A percentile compares a stretch with the other conserved stretches of the same genome.
These are phyloP conservation scores for Leishmania amazonensis DNA, from an alignment of 208 protist genomes.

Conservation along the genomic window DNA sequence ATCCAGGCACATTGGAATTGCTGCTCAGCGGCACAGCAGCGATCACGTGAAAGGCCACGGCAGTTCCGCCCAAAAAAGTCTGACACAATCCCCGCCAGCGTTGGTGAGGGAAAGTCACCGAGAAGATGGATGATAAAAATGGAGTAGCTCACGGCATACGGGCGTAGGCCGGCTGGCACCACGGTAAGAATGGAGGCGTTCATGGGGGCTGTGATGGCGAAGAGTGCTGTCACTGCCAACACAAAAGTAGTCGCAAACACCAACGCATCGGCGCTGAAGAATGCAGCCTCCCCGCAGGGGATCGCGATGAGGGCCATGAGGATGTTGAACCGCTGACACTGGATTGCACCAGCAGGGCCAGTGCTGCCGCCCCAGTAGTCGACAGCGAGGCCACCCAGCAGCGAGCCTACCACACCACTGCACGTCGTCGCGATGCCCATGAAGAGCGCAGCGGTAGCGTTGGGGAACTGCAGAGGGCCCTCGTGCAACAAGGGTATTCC, in stretches of 20 bases:
- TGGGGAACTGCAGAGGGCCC: slow-evolving; percentile 55
- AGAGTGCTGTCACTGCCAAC: slow-evolving; percentile 60
- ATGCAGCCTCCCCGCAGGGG: slow-evolving; percentile 45
- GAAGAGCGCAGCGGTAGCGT: slow-evolving; percentile 39
- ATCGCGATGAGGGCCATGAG: slow-evolving; percentile 54
- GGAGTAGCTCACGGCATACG: slow-evolving; percentile 85
- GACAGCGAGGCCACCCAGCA: slow-evolving; percentile 60
- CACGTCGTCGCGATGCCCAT: slow-evolving; percentile 68
- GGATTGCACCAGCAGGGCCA: slow-evolving; percentile 40
- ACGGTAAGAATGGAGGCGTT: slow-evolving; percentile 75
- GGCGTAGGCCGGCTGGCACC: slow-evolving; percentile 62
- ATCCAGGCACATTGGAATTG: slow-evolving; percentile 57
- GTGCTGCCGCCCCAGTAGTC: slow-evolving; percentile 72
- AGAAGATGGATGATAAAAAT: slow-evolving; percentile 89
- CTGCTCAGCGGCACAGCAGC: not conserved
- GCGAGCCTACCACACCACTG: slow-evolving; percentile 69
- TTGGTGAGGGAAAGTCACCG: slow-evolving; percentile 90
- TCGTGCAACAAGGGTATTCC: slow-evolving; percentile 76
- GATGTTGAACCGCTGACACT: slow-evolving; percentile 61
- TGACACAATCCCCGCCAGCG: slow-evolving; percentile 67
- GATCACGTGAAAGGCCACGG: not conserved
- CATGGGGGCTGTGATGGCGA: slow-evolving; percentile 79
- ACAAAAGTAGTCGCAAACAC: slow-evolving; percentile 48
- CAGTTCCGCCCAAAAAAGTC: slow-evolving; percentile 61
- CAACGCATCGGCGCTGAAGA: slow-evolving; percentile 32